phyloP scores from a whole-genome alignment of 1,139 yeast genomes.

The Pneumocystis jirovecii region DNA sequence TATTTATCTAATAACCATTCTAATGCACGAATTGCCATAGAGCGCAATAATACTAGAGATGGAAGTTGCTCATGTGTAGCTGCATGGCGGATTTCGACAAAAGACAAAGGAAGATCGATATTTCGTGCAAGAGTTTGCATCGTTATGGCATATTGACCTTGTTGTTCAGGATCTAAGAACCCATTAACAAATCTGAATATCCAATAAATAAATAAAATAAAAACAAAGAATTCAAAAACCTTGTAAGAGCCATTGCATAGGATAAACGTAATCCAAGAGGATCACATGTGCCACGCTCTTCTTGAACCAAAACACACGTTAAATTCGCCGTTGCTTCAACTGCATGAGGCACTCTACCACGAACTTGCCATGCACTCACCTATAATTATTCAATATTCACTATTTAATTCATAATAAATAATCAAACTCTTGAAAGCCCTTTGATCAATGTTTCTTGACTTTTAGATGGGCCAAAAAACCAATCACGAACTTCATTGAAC shows the following conservation, averaged over 20 bases:
- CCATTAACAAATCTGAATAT: constrained; percentile 73
- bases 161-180: constrained; percentile 72
- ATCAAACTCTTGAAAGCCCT: background rate
- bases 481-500: background rate
- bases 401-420: background rate
- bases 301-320: constrained; percentile 39
- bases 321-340: constrained; percentile 59
- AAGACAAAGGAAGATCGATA: constrained; percentile 57
- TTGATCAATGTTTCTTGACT: background rate
- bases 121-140: constrained; percentile 57
- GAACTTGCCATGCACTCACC: constrained; percentile 16
- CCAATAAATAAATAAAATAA: background rate
- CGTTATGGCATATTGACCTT: constrained; percentile 64
- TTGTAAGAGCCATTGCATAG: constrained; percentile 43
- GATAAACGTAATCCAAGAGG: constrained; percentile 17
- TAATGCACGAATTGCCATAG: constrained; percentile 45
- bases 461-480: background rate
- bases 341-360: constrained; percentile 66
- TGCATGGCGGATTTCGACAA: constrained; percentile 81
- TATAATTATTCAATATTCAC: background rate
- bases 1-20: constrained; percentile 62
- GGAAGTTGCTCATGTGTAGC: constrained; percentile 87
- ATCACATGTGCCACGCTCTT: constrained; percentile 23
- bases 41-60: constrained; percentile 47
- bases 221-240: constrained; percentile 37